Base-by-base conservation (phyloP, 1,284 basidiomycete genomes). In the Apiotrichum siamense region DNA sequence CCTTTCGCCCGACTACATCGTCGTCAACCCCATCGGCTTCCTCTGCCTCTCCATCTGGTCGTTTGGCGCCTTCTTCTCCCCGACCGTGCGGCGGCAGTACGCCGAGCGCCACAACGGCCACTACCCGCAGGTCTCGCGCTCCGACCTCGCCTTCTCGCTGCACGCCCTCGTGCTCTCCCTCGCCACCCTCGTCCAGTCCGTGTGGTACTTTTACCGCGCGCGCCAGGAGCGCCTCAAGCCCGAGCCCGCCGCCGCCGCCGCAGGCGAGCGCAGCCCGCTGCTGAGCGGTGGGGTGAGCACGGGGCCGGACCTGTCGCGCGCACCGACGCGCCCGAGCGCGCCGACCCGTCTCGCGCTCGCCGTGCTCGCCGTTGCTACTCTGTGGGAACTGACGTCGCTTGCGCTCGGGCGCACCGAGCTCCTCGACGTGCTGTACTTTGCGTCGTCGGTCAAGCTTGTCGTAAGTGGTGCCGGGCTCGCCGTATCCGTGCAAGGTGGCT, bases 11-110 rank as follows among this genome's bases (percentile, higher is more conserved):
- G 75, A 77, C 60, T 77, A 77, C 47, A 59, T 69, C n/a, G 63
- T 65, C 43, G 56, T 76, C 38, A 78, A 78, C 55, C 75, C 76
- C 0, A 52, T 76, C 31, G 76, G 76, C 1, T 77, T 76, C 55
- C 47, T 73, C 11, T 67, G 70, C 26, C 65, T 76, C 40, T 59
- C 70, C 1, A 54, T 73, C 25, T 77, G 72, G 70, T 73, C 63
- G 37, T 63, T 65, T 52, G 63, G 65, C 9, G 64, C 76, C 7
- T 66, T 62, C 49, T 70, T 69, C 46, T 71, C 68, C 1, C 56
- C 65, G 0, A 40, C 60, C 0, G 70, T 74, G 20, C 62, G 74
- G 7, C 21, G 59, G 7, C 65, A 77, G 59, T 78, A 78, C 52
- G 51, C 56, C 24, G 50, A 46, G 7, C 54, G 77, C 15, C 69